These are phyloP conservation scores for Boletus reticuloceps DNA, from an alignment of 768 basidiomycete species.

Conservation along the genomic window DNA sequence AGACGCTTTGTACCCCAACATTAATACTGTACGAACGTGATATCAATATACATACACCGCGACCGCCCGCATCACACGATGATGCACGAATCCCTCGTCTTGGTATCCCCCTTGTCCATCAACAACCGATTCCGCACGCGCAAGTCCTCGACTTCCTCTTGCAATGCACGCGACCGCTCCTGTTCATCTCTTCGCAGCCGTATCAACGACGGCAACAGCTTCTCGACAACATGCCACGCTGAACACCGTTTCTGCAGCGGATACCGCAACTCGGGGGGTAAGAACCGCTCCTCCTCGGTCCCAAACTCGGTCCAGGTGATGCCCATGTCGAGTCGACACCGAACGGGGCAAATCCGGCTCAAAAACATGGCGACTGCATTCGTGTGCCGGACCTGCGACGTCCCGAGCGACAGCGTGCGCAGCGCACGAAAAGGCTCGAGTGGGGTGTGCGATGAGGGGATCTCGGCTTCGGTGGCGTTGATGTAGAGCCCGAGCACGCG, in stretches of 20 bases:
- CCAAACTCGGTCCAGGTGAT: slow-evolving; percentile 44
- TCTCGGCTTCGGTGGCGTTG: slow-evolving; percentile 28
- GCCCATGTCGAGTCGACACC: slow-evolving; percentile 43
- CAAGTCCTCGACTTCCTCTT: slow-evolving; percentile 50
- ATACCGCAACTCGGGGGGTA: slow-evolving; percentile 2
- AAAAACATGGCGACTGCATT: slow-evolving; percentile 51
- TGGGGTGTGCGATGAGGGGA: slow-evolving; percentile 2
- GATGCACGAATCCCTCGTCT: slow-evolving; percentile 29
- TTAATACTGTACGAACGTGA: too few species aligned
- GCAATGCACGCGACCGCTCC: slow-evolving; percentile 35
- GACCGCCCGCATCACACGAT: slow-evolving; percentile 17
- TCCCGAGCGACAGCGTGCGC: slow-evolving; percentile 43
- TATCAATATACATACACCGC: too few species aligned
- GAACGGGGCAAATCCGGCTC: slow-evolving; percentile 46
- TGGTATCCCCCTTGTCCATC: slow-evolving; percentile 31
- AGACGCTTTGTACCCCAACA: too few species aligned
- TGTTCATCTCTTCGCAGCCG: slow-evolving; percentile 44
- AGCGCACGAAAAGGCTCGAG: slow-evolving; percentile 23
- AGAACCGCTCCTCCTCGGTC: slow-evolving; percentile 3
- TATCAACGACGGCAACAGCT: slow-evolving; percentile 43
- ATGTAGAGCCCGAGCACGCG: slow-evolving; percentile 37
- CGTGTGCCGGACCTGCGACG: slow-evolving; percentile 44
- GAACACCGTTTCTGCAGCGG: slow-evolving; percentile 24
- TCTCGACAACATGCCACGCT: slow-evolving; percentile 43
- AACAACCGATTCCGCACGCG: slow-evolving; percentile 43